Evolutionary conservation across 1,284 basidiomycete species (phyloP).

Genomic region (Sanghuangporus weigelae): DNA sequence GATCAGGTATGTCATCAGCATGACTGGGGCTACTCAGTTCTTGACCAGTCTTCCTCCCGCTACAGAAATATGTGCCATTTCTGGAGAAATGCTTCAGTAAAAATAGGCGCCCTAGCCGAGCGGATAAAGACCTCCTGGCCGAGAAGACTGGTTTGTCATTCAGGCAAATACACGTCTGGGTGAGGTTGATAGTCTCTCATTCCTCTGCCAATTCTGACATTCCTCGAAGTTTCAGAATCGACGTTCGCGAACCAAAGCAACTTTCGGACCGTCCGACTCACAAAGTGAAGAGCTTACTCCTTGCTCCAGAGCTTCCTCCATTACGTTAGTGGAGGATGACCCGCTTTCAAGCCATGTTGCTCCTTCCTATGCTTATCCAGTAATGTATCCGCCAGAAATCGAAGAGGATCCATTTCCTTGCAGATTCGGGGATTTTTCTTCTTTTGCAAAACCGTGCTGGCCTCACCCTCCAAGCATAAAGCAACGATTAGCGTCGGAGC

Average conservation of each 20-base stretch:
- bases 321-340: background rate
- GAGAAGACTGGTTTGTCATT: conserved; percentile 11
- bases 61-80: background rate
- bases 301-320: background rate
- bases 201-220: background rate
- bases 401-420: conserved; percentile 11
- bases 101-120: background rate
- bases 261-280: background rate
- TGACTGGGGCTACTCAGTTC: background rate
- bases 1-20: background rate
- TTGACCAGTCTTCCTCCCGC: background rate
- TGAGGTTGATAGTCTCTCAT: background rate
- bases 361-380: background rate
- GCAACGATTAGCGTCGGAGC: background rate
- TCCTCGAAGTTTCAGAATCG: conserved; percentile 13
- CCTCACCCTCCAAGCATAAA: background rate
- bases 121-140: conserved; percentile 7
- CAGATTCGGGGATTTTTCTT: conserved; percentile 6
- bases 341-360: background rate
- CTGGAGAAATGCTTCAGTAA: conserved; percentile 9
- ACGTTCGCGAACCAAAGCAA: background rate
- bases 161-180: conserved; percentile 15
- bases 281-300: background rate
- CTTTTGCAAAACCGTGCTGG: background rate
- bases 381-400: conserved; percentile 3